These are phyloP conservation scores for Mortierella antarctica DNA, from an alignment of 192 early-diverging fungal genomes.

Conservation along the genomic window DNA sequence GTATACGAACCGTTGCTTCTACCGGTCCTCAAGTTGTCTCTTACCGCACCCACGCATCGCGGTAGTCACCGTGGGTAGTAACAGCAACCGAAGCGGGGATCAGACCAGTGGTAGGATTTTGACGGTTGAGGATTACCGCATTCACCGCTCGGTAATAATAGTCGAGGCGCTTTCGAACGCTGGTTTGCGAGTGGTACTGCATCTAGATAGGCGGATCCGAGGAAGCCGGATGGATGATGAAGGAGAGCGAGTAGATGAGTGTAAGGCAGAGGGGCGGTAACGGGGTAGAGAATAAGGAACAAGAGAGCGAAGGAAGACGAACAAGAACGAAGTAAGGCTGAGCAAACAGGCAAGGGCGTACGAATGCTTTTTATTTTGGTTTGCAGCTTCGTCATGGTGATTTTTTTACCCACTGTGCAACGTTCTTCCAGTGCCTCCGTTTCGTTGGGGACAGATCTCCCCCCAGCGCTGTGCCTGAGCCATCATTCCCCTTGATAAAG, in stretches of 20 bases:
- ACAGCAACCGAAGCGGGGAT: slow-evolving; percentile 89
- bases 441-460: too few species aligned
- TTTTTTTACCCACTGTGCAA: too few species aligned
- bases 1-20: background rate
- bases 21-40: background rate
- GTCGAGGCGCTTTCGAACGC: slow-evolving; percentile 66
- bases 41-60: slow-evolving; percentile 88
- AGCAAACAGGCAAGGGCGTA: background rate
- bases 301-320: background rate
- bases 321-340: background rate
- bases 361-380: background rate
- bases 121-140: slow-evolving; percentile 78
- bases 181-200: slow-evolving; percentile 32
- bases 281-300: background rate
- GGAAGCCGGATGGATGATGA: background rate
- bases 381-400: too few species aligned
- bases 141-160: slow-evolving; percentile 79
- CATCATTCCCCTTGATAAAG: too few species aligned
- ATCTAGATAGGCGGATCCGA: background rate
- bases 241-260: slow-evolving; percentile 2
- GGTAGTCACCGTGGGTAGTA: slow-evolving; percentile 86
- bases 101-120: slow-evolving; percentile 85
- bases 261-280: background rate
- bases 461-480: too few species aligned
- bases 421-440: too few species aligned